These are phyloP conservation scores for Nigrograna mackinnonii DNA, from an alignment of 2,329 filamentous ascomycete genomes.

Conservation along the genomic window DNA sequence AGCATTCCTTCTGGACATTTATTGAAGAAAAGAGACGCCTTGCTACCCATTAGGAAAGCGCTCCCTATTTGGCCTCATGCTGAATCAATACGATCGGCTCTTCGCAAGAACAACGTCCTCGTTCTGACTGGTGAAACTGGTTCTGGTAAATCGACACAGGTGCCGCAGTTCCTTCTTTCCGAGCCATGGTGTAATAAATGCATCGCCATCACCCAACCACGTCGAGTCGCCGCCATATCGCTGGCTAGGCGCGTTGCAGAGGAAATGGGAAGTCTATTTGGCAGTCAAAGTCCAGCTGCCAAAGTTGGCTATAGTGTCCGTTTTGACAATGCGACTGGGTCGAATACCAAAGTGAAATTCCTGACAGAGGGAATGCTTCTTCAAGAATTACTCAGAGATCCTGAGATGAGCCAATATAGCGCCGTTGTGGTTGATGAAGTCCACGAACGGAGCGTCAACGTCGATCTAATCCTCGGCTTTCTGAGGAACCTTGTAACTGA, in stretches of 20 bases:
- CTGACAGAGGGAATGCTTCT: conserved; percentile 95
- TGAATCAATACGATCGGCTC: conserved; percentile 66
- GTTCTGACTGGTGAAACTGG: conserved; percentile 92
- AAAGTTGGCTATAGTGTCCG: conserved; percentile 91
- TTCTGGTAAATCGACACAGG: conserved; percentile 95
- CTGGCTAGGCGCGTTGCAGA: conserved; percentile 85
- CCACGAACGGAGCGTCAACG: conserved; percentile 92
- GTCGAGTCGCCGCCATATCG: conserved; percentile 90
- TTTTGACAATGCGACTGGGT: conserved; percentile 86
- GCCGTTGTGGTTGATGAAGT: conserved; percentile 94
- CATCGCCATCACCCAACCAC: conserved; percentile 92
- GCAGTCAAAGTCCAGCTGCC: conserved; percentile 60
- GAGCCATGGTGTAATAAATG: conserved; percentile 79
- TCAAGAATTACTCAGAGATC: conserved; percentile 89
- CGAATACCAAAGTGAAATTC: conserved; percentile 86
- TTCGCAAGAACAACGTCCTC: conserved; percentile 72
- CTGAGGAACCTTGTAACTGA: conserved; percentile 74
- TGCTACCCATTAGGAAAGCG: conserved; percentile 61
- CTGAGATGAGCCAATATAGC: conserved; percentile 80
- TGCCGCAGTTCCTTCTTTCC: conserved; percentile 82
- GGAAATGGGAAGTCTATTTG: conserved; percentile 73
- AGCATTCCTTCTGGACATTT: conserved; percentile 26
- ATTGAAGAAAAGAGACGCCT: conserved; percentile 49
- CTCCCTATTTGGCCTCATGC: conserved; percentile 82
- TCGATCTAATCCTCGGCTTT: conserved; percentile 89